Conservation (phyloP, 805 yeast genomes). For the Yueomyces sp. region DNA sequence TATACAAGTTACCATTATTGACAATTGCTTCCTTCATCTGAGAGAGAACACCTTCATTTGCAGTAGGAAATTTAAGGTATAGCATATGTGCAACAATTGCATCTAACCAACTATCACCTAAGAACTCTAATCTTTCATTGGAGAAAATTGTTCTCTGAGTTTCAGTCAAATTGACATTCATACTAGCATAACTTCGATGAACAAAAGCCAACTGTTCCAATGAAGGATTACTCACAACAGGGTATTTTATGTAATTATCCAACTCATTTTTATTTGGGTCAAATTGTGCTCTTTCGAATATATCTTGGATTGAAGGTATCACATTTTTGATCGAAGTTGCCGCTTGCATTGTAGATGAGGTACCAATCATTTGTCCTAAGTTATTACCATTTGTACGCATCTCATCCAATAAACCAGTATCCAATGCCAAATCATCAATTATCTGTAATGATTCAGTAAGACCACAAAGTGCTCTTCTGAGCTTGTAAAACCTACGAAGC, state of each 20-base stretch:
- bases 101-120: conserved; percentile 74
- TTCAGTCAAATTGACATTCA: conserved; percentile 8
- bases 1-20: conserved; percentile 50
- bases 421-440: conserved; percentile 2
- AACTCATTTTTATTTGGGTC: conserved; percentile 2
- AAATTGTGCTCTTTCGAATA: conserved; percentile 5
- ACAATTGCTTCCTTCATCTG: conserved; percentile 51
- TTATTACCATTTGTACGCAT: conserved; percentile 1
- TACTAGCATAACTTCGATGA: conserved; percentile 10
- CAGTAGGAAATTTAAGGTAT: conserved; percentile 47
- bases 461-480: conserved; percentile 4
- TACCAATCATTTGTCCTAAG: conserved; percentile 3
- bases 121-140: conserved; percentile 73
- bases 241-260: conserved; percentile 8
- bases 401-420: conserved; percentile 1
- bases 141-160: conserved; percentile 6
- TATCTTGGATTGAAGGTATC: conserved; percentile 1
- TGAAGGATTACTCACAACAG: conserved; percentile 8
- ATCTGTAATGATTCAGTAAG: conserved; percentile 3
- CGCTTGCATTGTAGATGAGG: conserved; percentile 4
- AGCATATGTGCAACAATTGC: conserved; percentile 49
- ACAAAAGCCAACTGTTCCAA: conserved; percentile 13
- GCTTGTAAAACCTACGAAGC: conserved; percentile 2
- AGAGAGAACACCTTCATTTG: conserved; percentile 67
- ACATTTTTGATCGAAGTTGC: conserved; percentile 2